Evolutionary conservation across 2,329 filamentous ascomycete genomes (phyloP).

Genomic region (Alternaria solani): DNA sequence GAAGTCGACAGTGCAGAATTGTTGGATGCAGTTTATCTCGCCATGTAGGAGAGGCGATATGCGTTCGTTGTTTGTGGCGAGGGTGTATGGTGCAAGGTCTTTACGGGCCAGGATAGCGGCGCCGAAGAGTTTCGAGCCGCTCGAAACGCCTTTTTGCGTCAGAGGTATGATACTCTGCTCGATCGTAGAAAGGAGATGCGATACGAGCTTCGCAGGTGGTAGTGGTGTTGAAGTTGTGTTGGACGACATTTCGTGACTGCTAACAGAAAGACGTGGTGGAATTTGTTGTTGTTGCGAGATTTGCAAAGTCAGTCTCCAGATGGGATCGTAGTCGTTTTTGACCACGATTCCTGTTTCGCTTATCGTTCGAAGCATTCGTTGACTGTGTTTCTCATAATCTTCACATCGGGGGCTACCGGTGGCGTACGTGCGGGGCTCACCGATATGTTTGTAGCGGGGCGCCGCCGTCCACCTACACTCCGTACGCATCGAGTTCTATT

Average conservation of each 20-base stretch:
- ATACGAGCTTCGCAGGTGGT: constrained; percentile 6
- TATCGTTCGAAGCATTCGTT: not conserved
- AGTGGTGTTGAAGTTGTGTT: not conserved
- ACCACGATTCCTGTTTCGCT: not conserved
- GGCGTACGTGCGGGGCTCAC: constrained; percentile 8
- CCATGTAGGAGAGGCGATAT: constrained; percentile 65
- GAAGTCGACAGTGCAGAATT: constrained; percentile 58
- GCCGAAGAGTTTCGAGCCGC: constrained; percentile 65
- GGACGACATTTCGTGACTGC: constrained; percentile 7
- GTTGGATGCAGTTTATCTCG: constrained; percentile 68
- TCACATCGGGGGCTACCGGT: constrained; percentile 9
- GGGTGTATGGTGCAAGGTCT: constrained; percentile 55
- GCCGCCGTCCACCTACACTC: not conserved
- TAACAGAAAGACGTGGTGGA: not conserved
- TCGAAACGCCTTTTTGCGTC: constrained; percentile 59
- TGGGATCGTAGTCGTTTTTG: not conserved
- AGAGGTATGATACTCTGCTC: constrained; percentile 62
- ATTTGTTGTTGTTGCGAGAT: not conserved
- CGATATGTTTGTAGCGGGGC: constrained; percentile 8
- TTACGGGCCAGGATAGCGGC: constrained; percentile 61
- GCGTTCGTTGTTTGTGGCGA: constrained; percentile 65
- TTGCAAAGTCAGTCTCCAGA: not conserved
- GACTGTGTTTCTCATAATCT: not conserved
- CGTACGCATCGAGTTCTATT: not conserved
- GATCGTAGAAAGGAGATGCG: constrained; percentile 19